These are phyloP conservation scores for Candida cerambycidarum DNA, from an alignment of 805 yeast species.

Conservation along the genomic window DNA sequence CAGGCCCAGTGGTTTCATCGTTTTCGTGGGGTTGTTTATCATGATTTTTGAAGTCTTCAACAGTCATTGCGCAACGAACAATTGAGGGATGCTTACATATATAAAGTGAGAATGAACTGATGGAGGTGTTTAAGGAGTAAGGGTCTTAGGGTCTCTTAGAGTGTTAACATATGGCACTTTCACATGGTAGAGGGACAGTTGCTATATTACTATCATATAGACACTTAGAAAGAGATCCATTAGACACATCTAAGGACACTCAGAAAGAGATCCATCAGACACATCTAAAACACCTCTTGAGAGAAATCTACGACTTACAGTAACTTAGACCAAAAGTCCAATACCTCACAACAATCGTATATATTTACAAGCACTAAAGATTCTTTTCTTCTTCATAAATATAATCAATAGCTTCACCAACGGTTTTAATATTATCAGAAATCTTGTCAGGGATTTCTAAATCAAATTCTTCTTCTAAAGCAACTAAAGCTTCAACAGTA, in stretches of 20 bases:
- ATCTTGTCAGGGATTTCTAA: constrained; percentile 85
- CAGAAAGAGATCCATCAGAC: too few species aligned
- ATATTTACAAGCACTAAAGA: constrained; percentile 21
- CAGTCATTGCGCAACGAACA: constrained; percentile 3
- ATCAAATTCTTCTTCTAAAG: constrained; percentile 87
- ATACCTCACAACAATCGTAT: not conserved
- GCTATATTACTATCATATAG: too few species aligned
- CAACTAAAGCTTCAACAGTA: constrained; percentile 93
- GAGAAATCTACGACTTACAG: too few species aligned
- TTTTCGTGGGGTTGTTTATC: not conserved
- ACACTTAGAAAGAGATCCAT: too few species aligned
- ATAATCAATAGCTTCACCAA: constrained; percentile 89
- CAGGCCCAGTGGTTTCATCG: constrained; percentile 7
- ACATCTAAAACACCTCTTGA: not conserved
- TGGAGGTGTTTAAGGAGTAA: too few species aligned
- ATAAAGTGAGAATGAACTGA: too few species aligned
- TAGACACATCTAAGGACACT: too few species aligned
- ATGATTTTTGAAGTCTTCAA: not conserved
- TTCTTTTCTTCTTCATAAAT: constrained; percentile 63
- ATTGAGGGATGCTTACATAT: not conserved
- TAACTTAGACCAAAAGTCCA: not conserved
- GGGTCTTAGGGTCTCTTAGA: too few species aligned
- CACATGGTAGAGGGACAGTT: too few species aligned
- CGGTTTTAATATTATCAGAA: constrained; percentile 91
- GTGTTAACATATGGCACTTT: too few species aligned